Base-by-base conservation (phyloP, 108 stramenopile species). In the Skeletonema costatum region DNA sequence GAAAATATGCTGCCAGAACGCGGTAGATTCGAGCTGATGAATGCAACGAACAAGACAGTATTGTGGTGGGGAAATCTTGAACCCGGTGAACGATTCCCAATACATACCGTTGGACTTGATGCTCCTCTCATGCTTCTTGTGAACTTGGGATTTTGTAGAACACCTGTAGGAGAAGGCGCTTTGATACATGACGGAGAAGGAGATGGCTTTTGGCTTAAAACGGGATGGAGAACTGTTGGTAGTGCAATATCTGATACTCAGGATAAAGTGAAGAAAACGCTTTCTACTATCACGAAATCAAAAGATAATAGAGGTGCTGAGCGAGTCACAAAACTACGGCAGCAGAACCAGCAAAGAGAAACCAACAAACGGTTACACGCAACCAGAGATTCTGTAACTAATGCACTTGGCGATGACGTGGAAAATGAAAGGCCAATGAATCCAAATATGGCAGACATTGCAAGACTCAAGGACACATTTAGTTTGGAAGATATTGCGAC, bases 1-100 rank as follows among this genome's bases (percentile, higher is more conserved):
- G 93, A 93, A 70, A 98, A 98, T 83, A 82, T 98, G 29, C 78
- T 98, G 32, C 97, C 98, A 17, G 86, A 92, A 68, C 76, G 78
- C 12, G 97, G 93, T 19, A 70, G 87, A 25, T 98, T 97, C 71
- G 96, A 97, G 85, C 82, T 98, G 17, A 92, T 96, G 86, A 91
- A 98, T 73, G 93, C 90, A 8, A 78, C 81, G 14, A 79, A 78
- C 25, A 70, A 81, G 56, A 88, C 66, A 10, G 87, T 97, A 0
- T 74, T 98, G 6, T 98, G 98, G 98, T 93, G 87, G 71, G 89
- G 90, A 1, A 83, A 85, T 74, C 73, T 98, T 17, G 75, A 93
- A 61, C 89, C 97, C 17, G 98, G 98, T 31, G 89, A 97, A 64
- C 89, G 85, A 56, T 68, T 95, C 16, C 67, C 69, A 17, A 42